A percentile compares a stretch with the other conserved stretches of the same genome.
Evolutionary conservation across 306 rosid genomes (phyloP).

Genomic region (Quercus alba): DNA sequence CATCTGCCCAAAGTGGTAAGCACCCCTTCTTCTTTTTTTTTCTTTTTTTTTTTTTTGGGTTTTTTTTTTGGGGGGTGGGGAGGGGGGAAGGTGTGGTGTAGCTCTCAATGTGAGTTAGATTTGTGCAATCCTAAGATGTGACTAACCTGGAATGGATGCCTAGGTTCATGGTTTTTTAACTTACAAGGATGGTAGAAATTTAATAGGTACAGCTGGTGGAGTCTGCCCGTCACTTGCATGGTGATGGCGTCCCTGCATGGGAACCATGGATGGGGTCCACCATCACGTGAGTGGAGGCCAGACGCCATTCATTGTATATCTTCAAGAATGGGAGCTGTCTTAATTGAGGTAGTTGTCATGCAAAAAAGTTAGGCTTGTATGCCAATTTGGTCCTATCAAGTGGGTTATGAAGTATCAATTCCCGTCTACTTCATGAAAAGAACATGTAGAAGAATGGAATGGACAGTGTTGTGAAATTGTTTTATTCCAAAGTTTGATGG

Average conservation of each 20-base stretch:
- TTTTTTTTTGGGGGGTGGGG: background rate
- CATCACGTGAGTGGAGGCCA: too few species aligned
- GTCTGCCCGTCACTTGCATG: too few species aligned
- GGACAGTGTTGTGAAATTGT: background rate
- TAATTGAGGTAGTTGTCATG: background rate
- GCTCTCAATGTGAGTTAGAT: background rate
- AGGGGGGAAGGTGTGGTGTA: accelerated
- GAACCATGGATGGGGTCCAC: too few species aligned
- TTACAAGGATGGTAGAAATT: too few species aligned
- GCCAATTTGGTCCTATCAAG: background rate
- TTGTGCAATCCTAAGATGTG: constrained; percentile 1
- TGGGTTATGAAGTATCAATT: background rate
- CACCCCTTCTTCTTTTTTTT: background rate
- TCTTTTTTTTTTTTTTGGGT: background rate
- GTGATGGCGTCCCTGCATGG: too few species aligned
- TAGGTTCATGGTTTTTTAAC: background rate
- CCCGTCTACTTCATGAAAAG: background rate
- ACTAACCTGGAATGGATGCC: background rate
- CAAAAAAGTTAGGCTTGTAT: background rate
- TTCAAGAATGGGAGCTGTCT: background rate
- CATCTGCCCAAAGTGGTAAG: constrained; percentile 69
- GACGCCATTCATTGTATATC: too few species aligned
- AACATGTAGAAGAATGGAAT: background rate
- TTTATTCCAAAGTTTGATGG: background rate
- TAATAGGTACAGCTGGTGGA: too few species aligned